A percentile compares a stretch with the other conserved stretches of the same genome.
Evolutionary conservation across 2,329 filamentous ascomycete genomes (phyloP).

Genomic region (Cercospora sesami): DNA sequence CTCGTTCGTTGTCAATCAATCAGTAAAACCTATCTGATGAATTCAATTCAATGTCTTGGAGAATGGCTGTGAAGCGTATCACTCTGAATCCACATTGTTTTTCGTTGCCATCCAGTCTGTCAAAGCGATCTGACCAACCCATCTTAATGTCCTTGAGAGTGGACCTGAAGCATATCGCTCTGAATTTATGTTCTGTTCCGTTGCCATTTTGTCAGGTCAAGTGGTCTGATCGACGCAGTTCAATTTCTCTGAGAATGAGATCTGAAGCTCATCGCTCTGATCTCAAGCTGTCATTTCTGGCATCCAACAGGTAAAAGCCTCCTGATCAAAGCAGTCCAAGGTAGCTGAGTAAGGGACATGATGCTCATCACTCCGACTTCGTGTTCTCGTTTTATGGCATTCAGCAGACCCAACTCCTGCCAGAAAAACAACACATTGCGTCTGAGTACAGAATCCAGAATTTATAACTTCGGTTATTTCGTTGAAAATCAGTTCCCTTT

Average conservation of each 20-base stretch:
- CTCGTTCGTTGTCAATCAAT: too few species aligned
- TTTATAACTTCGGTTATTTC: neutral
- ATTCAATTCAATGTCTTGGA: too few species aligned
- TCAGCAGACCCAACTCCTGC: neutral
- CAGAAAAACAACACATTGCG: neutral
- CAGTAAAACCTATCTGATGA: too few species aligned
- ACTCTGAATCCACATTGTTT: too few species aligned
- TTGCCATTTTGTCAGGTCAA: neutral
- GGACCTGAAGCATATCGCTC: too few species aligned
- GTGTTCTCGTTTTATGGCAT: neutral
- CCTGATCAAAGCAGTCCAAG: rapidly evolving
- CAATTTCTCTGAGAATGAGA: neutral
- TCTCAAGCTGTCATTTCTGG: neutral
- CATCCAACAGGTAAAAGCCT: neutral
- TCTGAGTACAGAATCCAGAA: neutral
- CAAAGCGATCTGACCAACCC: too few species aligned
- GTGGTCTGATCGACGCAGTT: rapidly evolving
- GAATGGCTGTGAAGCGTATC: too few species aligned
- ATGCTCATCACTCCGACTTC: neutral
- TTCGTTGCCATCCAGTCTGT: too few species aligned
- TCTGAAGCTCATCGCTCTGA: neutral
- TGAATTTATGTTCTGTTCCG: too few species aligned
- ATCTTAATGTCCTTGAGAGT: too few species aligned
- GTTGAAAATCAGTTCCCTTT: neutral
- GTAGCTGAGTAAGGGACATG: neutral